Evolutionary conservation across 2,329 filamentous ascomycete species (phyloP).

Genomic region (Sphaerulina vaccinii): DNA sequence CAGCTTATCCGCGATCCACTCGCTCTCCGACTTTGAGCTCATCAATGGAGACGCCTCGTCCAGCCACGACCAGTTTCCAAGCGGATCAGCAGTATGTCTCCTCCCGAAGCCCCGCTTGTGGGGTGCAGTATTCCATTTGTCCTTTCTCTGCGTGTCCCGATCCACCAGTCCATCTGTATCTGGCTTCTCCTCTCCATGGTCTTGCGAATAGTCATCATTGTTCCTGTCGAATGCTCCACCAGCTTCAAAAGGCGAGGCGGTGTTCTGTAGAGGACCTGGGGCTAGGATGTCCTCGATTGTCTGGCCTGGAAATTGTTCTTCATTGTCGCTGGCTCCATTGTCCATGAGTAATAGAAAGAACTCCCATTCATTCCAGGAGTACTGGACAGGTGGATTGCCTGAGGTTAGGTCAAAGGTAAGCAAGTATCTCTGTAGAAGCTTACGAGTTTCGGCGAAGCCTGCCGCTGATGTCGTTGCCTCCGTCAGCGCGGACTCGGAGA

Average conservation of each 20-base stretch:
- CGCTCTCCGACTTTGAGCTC: conserved; percentile 65
- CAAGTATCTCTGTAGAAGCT: no score
- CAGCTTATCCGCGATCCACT: conserved; percentile 70
- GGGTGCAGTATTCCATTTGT: conserved; percentile 19
- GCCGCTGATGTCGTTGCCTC: no score
- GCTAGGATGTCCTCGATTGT: conserved; percentile 3
- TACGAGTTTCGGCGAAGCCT: no score
- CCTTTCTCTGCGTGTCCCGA: conserved; percentile 19
- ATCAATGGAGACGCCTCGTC: conserved; percentile 68
- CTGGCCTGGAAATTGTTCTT: conserved; percentile 28
- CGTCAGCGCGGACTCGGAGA: no score
- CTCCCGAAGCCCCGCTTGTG: conserved; percentile 20
- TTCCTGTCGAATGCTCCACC: conserved; percentile 2
- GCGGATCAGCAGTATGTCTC: conserved; percentile 24
- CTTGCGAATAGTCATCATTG: not conserved
- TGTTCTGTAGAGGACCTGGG: not conserved
- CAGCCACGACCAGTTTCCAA: conserved; percentile 68
- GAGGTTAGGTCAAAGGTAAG: conserved; percentile 42
- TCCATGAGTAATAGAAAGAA: conserved; percentile 51
- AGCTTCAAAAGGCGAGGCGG: not conserved
- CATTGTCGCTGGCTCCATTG: conserved; percentile 42
- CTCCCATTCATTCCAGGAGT: conserved; percentile 46
- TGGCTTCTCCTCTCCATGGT: not conserved
- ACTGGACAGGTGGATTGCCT: conserved; percentile 39
- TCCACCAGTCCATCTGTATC: conserved; percentile 29